Base-by-base conservation (phyloP, 306 rosid species). In the Sicyos edulis region DNA sequence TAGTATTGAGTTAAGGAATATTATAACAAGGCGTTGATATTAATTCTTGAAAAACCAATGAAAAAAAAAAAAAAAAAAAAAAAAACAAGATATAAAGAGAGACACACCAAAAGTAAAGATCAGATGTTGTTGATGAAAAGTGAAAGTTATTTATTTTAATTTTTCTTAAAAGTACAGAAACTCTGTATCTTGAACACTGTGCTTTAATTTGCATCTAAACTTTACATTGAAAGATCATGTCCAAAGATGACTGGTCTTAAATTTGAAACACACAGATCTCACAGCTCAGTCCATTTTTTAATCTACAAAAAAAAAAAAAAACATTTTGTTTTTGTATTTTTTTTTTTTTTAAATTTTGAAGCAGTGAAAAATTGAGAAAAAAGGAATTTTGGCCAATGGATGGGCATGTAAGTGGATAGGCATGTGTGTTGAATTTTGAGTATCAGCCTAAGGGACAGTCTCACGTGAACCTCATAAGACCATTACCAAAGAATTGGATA, bases 391-490 rank as follows among this genome's bases (percentile, higher is more conserved):
- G 61, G 61, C 16, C 61, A 56, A 10, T 56, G 34, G 32, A 10
- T 20, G 61, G 15, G 2, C 15, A 3, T 62, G 7, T 8, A 32
- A 62, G 68, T 62, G 68, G 68, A 62, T 8, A 34, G 50, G 7
- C 68, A 62, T 62, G 68, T 60, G 67, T 62, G 67, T 62, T 62
- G 37, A 3, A 16, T 32, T 61, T 61, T 60, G 47, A 32, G 65
- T 26, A 59, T 29, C 47, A 60, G 47, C 63, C 21, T 14, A 8
- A 60, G 68, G 49, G 68, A 62, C 68, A 62, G 20, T 34, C 68
- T 62, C 68, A 62, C 68, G 68, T 62, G 68, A 62, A 60, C 67
- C 13, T 60, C 67, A 60, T 1, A 15, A 60, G 6, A 20, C 67
- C 2, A 60, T 32, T 44, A 60, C 21, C 67, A 6, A 32, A 12